Evolutionary conservation across 345 rosid genomes (phyloP).

Genomic region (Arabis alpina): DNA sequence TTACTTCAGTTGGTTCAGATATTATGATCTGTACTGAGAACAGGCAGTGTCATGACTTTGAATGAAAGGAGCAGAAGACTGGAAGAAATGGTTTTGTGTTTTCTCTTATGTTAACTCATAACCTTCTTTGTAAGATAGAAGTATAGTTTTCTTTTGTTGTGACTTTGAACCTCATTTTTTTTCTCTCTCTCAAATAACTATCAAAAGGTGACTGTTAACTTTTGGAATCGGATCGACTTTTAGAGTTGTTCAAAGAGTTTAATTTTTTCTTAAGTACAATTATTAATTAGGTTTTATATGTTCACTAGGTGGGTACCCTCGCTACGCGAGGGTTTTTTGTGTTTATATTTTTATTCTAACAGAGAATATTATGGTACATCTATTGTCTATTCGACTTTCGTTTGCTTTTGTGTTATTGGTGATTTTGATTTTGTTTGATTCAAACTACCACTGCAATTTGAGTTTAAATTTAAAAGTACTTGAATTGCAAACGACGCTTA

Average conservation of each 20-base stretch:
- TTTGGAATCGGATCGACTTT: not conserved
- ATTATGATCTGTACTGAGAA: slow-evolving; percentile 55
- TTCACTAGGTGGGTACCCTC: no score
- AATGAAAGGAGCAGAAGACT: slow-evolving; percentile 27
- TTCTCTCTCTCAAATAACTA: not conserved
- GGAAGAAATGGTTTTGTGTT: not conserved
- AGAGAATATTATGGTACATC: no score
- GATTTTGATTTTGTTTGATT: no score
- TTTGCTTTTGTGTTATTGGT: no score
- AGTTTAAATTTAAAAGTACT: no score
- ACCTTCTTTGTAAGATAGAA: slow-evolving; percentile 1
- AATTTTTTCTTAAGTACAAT: not conserved
- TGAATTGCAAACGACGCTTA: no score
- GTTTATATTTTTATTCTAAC: no score
- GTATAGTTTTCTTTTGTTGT: slow-evolving; percentile 10
- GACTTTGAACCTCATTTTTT: not conserved
- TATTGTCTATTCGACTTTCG: no score
- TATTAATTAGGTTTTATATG: not conserved
- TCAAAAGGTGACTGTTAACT: not conserved
- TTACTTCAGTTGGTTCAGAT: slow-evolving; percentile 43
- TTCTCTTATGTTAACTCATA: not conserved
- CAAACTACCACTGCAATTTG: no score
- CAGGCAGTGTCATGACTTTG: slow-evolving; percentile 50
- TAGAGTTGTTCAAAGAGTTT: not conserved
- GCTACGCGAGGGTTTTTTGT: no score